These are phyloP conservation scores for Geotrichum cucujoidarum DNA, from an alignment of 1,139 yeast genomes.

Conservation along the genomic window DNA sequence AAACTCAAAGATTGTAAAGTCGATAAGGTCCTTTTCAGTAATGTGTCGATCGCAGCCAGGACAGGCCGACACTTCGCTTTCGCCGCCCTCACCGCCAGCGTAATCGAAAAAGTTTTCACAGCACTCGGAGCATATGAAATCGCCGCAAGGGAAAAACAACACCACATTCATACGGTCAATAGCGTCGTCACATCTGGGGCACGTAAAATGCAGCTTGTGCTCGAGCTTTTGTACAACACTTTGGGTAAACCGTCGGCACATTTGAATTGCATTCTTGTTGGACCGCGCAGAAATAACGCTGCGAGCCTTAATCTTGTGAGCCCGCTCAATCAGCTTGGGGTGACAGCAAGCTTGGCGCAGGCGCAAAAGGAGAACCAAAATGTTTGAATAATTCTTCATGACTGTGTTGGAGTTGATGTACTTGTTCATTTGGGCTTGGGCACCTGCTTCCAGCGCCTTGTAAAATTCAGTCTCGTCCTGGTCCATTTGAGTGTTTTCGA, in stretches of 20 bases:
- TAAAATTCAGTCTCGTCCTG: constrained; percentile 56
- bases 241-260: constrained; percentile 23
- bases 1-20: constrained; percentile 28
- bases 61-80: constrained; percentile 21
- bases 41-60: constrained; percentile 25
- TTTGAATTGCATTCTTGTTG: constrained; percentile 22
- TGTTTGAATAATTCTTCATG: constrained; percentile 47
- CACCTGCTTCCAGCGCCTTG: constrained; percentile 51
- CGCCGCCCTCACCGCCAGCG: constrained; percentile 18
- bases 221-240: constrained; percentile 24
- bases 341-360: constrained; percentile 92
- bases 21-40: constrained; percentile 24
- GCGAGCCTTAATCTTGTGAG: constrained; percentile 34
- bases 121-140: constrained; percentile 34
- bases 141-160: constrained; percentile 34
- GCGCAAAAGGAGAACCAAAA: constrained; percentile 69
- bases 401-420: constrained; percentile 40
- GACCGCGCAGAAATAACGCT: constrained; percentile 17
- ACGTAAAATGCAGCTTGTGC: constrained; percentile 41
- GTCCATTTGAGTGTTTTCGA: constrained; percentile 49
- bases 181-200: constrained; percentile 66
- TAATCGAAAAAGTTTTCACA: constrained; percentile 23
- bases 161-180: constrained; percentile 44
- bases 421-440: constrained; percentile 53
- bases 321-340: constrained; percentile 65